Conservation (phyloP, 1,284 basidiomycete species). For the Anthracocystis panici-leucophaei region DNA sequence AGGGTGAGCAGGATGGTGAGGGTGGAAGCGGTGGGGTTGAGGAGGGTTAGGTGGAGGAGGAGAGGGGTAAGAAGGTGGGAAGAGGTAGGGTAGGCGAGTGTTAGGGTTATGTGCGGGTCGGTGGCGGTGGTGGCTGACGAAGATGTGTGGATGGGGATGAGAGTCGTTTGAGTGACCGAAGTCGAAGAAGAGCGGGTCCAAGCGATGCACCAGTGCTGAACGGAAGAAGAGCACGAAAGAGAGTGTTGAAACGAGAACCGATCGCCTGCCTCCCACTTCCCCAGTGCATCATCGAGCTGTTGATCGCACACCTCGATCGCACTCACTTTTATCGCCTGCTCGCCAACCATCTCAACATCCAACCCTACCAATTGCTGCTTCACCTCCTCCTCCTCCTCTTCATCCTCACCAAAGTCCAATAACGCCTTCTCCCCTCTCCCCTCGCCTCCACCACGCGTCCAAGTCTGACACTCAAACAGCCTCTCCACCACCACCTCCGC, state of each 20-base stretch:
- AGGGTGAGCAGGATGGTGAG: constrained; percentile 17
- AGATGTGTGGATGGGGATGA: constrained; percentile 9
- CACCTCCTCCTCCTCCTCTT: constrained; percentile 4
- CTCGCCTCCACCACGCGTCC: neutral
- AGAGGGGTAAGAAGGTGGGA: constrained; percentile 7
- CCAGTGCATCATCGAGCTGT: constrained; percentile 1
- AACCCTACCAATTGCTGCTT: constrained; percentile 10
- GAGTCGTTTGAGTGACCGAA: neutral
- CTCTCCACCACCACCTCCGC: neutral
- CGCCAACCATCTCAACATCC: constrained; percentile 20
- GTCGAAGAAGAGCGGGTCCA: constrained; percentile 11
- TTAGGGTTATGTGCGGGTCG: constrained; percentile 6
- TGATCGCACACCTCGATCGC: neutral
- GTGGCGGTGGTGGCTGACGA: neutral
- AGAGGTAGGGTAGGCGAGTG: constrained; percentile 1
- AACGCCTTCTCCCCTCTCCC: constrained; percentile 1
- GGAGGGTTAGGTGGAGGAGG: constrained; percentile 1
- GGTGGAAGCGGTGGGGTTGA: constrained; percentile 14
- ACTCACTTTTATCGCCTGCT: constrained; percentile 2
- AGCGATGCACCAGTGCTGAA: constrained; percentile 2
- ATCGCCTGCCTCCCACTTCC: constrained; percentile 8
- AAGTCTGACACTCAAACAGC: constrained; percentile 15
- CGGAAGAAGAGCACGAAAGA: neutral
- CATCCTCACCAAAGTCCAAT: constrained; percentile 18
- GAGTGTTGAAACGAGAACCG: constrained; percentile 18